A percentile compares a stretch with the other conserved stretches of the same genome.
Conservation (phyloP, 1,284 basidiomycete genomes). For the Ustilago sp. region DNA sequence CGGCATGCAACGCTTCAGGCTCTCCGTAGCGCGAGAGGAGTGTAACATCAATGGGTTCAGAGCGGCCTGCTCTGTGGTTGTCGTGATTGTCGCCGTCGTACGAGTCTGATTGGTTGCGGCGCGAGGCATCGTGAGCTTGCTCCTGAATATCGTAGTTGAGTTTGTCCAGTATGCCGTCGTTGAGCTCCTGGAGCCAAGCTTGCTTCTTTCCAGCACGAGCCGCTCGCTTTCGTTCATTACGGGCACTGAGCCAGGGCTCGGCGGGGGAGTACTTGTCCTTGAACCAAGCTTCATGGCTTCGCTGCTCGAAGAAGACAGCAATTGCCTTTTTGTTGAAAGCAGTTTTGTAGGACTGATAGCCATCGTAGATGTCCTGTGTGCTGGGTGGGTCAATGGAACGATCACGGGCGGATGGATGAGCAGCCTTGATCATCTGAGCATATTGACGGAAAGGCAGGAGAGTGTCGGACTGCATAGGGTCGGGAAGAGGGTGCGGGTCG, state of each 20-base stretch:
- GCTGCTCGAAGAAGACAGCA: constrained; percentile 56
- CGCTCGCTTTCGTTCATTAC: constrained; percentile 43
- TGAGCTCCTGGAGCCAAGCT: constrained; percentile 59
- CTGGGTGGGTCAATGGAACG: constrained; percentile 44
- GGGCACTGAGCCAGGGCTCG: constrained; percentile 34
- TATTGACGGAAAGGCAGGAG: constrained; percentile 52
- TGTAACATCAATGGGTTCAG: constrained; percentile 35
- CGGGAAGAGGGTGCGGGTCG: constrained; percentile 19
- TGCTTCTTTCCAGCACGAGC: constrained; percentile 58
- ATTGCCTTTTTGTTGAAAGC: constrained; percentile 56
- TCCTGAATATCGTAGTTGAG: constrained; percentile 54
- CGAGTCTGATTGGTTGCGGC: constrained; percentile 12
- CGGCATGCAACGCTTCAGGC: constrained; percentile 30
- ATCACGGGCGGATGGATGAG: constrained; percentile 49
- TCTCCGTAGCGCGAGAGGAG: constrained; percentile 50
- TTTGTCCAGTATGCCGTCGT: constrained; percentile 55
- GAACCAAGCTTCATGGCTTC: constrained; percentile 61
- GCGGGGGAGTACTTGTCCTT: constrained; percentile 59
- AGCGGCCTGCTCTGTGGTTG: constrained; percentile 29
- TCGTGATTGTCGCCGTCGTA: constrained; percentile 26
- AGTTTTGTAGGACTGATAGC: constrained; percentile 59
- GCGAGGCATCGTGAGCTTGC: constrained; percentile 7
- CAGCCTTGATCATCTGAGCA: constrained; percentile 54
- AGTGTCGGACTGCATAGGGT: constrained; percentile 53
- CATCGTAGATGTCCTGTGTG: constrained; percentile 58